Evolutionary conservation across 140 eudicot genomes (phyloP).

Genomic region (Flaveria floridana): DNA sequence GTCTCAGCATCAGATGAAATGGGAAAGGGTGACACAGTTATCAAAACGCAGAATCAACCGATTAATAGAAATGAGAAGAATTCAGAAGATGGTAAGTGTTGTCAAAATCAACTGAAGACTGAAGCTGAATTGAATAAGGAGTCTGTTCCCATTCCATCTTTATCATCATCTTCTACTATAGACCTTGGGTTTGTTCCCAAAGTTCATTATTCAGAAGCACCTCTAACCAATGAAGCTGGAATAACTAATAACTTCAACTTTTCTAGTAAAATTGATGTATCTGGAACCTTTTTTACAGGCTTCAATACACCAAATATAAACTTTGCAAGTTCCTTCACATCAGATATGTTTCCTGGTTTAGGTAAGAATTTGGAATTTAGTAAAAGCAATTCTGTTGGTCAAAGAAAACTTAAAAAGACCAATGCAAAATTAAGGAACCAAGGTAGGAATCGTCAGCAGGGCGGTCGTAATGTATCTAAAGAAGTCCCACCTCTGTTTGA

Average conservation of each 20-base stretch:
- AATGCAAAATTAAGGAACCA: conserved; percentile 47
- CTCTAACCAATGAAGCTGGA: conserved; percentile 33
- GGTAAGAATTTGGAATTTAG: conserved; percentile 42
- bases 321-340: conserved; percentile 37
- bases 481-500: conserved; percentile 40
- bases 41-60: conserved; percentile 20
- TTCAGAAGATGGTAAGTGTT: conserved; percentile 21
- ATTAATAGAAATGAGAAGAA: conserved; percentile 31
- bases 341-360: conserved; percentile 43
- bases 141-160: conserved; percentile 30
- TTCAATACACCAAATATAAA: conserved; percentile 48
- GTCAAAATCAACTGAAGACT: conserved; percentile 26
- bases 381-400: conserved; percentile 39
- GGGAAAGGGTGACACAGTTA: conserved; percentile 28
- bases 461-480: conserved; percentile 27
- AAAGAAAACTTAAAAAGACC: conserved; percentile 46
- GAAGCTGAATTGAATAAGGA: conserved; percentile 19
- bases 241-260: conserved; percentile 35
- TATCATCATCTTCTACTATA: conserved; percentile 26
- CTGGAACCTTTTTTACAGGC: conserved; percentile 37
- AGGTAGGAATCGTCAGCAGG: conserved; percentile 23
- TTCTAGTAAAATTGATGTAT: conserved; percentile 34
- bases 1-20: conserved; percentile 27
- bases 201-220: conserved; percentile 28
- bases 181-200: conserved; percentile 31